Base-by-base conservation (phyloP, 108 stramenopile genomes). In the Skeletonema potamos region DNA sequence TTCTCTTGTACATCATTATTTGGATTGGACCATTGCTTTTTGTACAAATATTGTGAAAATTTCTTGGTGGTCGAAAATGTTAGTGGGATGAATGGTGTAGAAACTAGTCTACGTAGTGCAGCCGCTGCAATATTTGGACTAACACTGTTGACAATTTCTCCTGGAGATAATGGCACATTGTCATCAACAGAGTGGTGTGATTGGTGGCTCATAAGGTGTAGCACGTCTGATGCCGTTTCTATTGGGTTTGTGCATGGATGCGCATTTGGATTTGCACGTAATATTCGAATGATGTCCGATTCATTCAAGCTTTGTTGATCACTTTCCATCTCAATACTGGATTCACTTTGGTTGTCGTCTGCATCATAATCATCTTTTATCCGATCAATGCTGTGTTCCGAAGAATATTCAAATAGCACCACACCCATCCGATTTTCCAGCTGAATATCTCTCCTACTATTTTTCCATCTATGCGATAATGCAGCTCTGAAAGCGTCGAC, bases 91-190 rank as follows among this genome's bases (percentile, higher is more conserved):
- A 76, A 63, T 28, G 74, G 72, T 28, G 77, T 72, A 20, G 72
- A 66, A 6, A 66, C 22, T 8, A 78, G 57, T 26, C 64, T 54
- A 20, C 77, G 72, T 56, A 78, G 27, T 32, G 77, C 77, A 7
- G 77, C 77, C 24, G 77, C 34, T 27, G 77, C 77, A 18, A 78
- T 41, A 29, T 78, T 78, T 22, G 72, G 72, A 13, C 58, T 67
- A 20, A 60, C 43, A 17, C n/a, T 55, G 8, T 68, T 34, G 27
- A 76, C 67, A 11, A 62, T 27, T 37, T 34, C n/a, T 43, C 62
- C 59, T 9, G 22, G 0, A 1, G 59, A 66, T 33, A 7, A 48
- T 18, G 64, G 27, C 43, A n/a, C n/a, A n/a, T n/a, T n/a, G n/a
- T n/a, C n/a, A n/a, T n/a, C n/a, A n/a, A n/a, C n/a, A n/a, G n/a